Percentiles rank a stretch among this genome's conserved stretches.
Evolutionary conservation across 768 basidiomycete species (phyloP).

Genomic region (Trichaptum fuscoviolaceum): DNA sequence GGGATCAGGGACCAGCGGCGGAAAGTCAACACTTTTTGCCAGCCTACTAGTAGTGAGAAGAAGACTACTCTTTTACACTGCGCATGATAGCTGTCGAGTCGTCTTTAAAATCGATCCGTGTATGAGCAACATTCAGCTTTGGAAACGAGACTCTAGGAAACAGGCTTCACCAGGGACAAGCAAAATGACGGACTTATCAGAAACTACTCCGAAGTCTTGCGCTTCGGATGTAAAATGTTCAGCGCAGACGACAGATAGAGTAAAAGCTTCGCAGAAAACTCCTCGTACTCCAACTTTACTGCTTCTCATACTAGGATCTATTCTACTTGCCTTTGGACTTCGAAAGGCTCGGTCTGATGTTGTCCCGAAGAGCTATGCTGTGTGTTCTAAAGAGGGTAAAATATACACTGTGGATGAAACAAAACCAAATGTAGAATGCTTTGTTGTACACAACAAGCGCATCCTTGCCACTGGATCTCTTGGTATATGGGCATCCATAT

Average conservation of each 20-base stretch:
- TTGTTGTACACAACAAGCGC: slow-evolving; percentile 44
- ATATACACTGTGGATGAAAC: slow-evolving; percentile 69
- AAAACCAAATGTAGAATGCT: slow-evolving; percentile 51
- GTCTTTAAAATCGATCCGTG: too few relatives aligned
- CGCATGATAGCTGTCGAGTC: too few relatives aligned
- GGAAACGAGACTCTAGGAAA: too few relatives aligned
- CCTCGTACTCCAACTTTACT: background rate
- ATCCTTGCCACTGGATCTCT: slow-evolving; percentile 46
- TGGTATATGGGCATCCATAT: slow-evolving; percentile 29
- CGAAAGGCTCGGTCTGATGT: slow-evolving; percentile 1
- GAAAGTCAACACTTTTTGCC: too few relatives aligned
- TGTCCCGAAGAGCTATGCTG: slow-evolving; percentile 34
- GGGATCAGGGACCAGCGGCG: too few relatives aligned
- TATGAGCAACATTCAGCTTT: too few relatives aligned
- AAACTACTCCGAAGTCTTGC: too few relatives aligned
- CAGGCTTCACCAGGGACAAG: too few relatives aligned
- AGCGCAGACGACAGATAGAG: background rate
- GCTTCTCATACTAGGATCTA: background rate
- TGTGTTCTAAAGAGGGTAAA: slow-evolving; percentile 47
- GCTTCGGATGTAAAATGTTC: too few relatives aligned
- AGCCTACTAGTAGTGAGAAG: too few relatives aligned
- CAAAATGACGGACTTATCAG: too few relatives aligned
- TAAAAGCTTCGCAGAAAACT: background rate
- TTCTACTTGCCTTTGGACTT: background rate
- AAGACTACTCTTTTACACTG: too few relatives aligned